Base-by-base conservation (phyloP, 2,329 filamentous ascomycete genomes). In the Aspergillus udagawae region DNA sequence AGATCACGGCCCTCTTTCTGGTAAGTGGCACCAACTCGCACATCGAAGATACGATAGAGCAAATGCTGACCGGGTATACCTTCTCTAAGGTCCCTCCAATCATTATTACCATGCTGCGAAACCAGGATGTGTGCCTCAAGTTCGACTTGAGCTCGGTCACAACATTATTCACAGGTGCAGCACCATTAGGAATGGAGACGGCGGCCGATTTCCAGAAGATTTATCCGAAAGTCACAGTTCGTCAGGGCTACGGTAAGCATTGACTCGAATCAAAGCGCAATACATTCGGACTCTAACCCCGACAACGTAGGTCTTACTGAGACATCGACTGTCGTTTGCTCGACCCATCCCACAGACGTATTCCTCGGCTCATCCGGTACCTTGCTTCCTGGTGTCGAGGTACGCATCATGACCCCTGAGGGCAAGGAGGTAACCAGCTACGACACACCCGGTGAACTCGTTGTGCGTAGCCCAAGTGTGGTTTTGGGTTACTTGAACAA, bases 401-500 rank as follows among this genome's bases (percentile, higher is more conserved):
- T 81, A 48, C 88, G 88, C 65, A 75, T 95, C 3, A 73, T 95
- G 20, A 84, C 83, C 4, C 71, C 79, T 1, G 87, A 92, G 58
- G 90, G 89, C 1, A 77, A 79, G 5, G 90, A 94, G 68, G 81
- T 94, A 55, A 87, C 83, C 0, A 82, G 78, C 7, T 86, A 89
- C 63, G 85, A 93, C 60, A 84, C 86, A 49, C 89, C 88, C 0
- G 92, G 92, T 38, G 92, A 97, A 73, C 82, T 97, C 14, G 80
- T 90, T 20, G 83, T 96, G 23, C 89, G 91, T 70, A 85, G 85
- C 0, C 92, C 91, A 0, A 86, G 87, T 1, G 84, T 95, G 1
- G 86, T 89, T 0, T 75, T 96, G 0, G 92, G 92, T 1, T 97
- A 97, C 65, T 77, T 96, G 53, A 89, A 95, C 75, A 96, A 96